Base-by-base conservation (phyloP, 208 protist genomes). In the Trypanosoma conorhini region DNA sequence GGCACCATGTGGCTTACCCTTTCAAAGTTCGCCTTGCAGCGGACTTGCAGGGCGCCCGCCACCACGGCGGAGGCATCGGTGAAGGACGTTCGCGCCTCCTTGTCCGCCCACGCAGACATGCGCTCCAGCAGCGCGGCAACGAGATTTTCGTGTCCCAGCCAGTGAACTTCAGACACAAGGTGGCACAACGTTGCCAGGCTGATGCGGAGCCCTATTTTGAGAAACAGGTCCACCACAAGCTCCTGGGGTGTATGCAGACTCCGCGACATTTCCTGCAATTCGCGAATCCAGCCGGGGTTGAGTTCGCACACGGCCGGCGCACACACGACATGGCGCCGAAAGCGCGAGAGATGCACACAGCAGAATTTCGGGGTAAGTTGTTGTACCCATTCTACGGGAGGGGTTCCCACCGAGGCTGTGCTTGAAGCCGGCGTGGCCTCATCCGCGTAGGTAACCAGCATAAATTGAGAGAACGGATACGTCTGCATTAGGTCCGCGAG, bases 381-480 rank as follows among this genome's bases (percentile, higher is more conserved):
- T 17, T 46, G 52, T 22, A 46, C 17, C 30, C 48, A 35, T 40
- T 30, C 59, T 51, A 40, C 15, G 24, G 5, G 19, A 42, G 51
- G 17, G 7, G 33, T 33, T n/a, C 19, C 59, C 33, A 38, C 42
- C 42, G 21, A 24, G 51, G 55, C n/a, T 38, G 35, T 7, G 31
- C 21, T 17, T 56, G 54, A 24, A 17, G 46, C 33, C 5, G 54
- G 17, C 22, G 59, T 60, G 1, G 22, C 30, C 21, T 58, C 55
- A 38, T 54, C 42, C 50, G 38, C 19, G 51, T 28, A 50, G 35
- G 54, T 42, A 13, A 51, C 62, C 19, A 70, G 22, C 30, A 70
- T 30, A 46, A 65, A 63, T 1, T 60, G 44, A 5, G 63, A 76
- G 15, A 44, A 70, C 24, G 70, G 70, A 42, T 58, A 76, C 21